Conservation (phyloP, 768 basidiomycete species). For the Tubosaeta sp. region DNA sequence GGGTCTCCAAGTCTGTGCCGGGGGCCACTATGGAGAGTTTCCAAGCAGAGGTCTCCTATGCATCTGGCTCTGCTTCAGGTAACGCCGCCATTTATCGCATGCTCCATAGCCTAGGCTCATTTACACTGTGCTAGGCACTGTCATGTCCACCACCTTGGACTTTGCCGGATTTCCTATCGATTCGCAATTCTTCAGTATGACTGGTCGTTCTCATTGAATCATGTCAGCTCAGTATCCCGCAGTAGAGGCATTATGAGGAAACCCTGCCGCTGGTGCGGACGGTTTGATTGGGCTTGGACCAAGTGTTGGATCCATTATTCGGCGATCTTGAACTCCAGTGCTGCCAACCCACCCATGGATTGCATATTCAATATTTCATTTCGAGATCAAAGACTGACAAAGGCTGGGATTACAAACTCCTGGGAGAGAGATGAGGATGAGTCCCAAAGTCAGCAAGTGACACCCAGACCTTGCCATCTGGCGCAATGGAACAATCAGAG, state of each 20-base stretch:
- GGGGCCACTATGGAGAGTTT: conserved; percentile 36
- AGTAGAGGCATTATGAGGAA: conserved; percentile 18
- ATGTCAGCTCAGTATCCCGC: conserved; percentile 3
- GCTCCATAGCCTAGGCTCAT: neutral
- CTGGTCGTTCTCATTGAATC: neutral
- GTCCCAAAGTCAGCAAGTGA: too few relatives aligned
- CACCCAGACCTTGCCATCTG: too few relatives aligned
- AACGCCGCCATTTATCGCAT: neutral
- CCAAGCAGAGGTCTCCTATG: conserved; percentile 45
- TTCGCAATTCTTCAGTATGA: conserved; percentile 34
- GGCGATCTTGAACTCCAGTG: conserved; percentile 29
- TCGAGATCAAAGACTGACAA: conserved; percentile 19
- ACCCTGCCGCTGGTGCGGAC: conserved; percentile 10
- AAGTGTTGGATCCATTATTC: conserved; percentile 49
- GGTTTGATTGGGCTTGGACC: conserved; percentile 60
- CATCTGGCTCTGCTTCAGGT: conserved; percentile 52
- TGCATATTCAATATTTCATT: conserved; percentile 55
- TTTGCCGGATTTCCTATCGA: conserved; percentile 43
- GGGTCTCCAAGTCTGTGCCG: conserved; percentile 46
- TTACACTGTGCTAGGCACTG: conserved; percentile 18
- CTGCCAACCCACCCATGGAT: conserved; percentile 55
- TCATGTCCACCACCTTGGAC: conserved; percentile 26
- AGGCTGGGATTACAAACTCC: too few relatives aligned
- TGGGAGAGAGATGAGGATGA: too few relatives aligned
- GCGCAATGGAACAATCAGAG: too few relatives aligned